These are phyloP conservation scores for Zoysia japonica DNA, from an alignment of 176 grass and related monocot species.

Conservation along the genomic window DNA sequence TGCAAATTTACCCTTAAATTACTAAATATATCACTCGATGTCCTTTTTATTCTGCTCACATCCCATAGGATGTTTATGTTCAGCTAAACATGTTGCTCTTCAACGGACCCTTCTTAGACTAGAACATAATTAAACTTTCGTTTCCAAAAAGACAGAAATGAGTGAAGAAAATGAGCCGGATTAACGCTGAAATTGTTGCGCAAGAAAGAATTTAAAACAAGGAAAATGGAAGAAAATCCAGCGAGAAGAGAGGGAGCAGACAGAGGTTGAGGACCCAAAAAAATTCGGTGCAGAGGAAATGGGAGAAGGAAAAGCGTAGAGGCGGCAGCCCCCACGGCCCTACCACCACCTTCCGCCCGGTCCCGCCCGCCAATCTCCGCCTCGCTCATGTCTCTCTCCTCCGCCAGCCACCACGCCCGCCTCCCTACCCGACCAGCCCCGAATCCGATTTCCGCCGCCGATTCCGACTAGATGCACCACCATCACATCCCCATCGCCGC, in stretches of 20 bases:
- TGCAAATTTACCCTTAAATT: too few relatives aligned
- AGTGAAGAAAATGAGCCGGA: background rate
- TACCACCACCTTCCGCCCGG: background rate
- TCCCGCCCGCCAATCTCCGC: conserved; percentile 1
- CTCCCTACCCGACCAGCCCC: conserved; percentile 26
- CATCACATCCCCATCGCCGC: conserved; percentile 35
- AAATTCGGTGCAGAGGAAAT: conserved; percentile 41
- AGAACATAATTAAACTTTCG: background rate
- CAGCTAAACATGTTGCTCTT: too few relatives aligned
- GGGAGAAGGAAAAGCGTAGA: conserved; percentile 39
- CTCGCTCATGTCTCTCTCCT: conserved; percentile 39
- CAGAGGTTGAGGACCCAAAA: conserved; percentile 35
- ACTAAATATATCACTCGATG: too few relatives aligned
- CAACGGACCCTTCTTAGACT: too few relatives aligned
- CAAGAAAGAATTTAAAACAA: background rate
- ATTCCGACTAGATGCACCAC: conserved; percentile 59
- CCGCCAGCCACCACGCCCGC: conserved; percentile 36
- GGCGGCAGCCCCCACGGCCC: conserved; percentile 31
- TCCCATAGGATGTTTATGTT: too few relatives aligned
- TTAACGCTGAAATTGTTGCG: background rate
- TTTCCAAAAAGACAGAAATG: background rate
- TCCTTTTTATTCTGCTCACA: too few relatives aligned
- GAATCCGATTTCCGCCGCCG: conserved; percentile 17
- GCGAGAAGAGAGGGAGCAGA: conserved; percentile 25
- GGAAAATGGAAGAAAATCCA: background rate